These are phyloP conservation scores for Neonothopanus nambi DNA, from an alignment of 1,284 basidiomycete species.

Conservation along the genomic window DNA sequence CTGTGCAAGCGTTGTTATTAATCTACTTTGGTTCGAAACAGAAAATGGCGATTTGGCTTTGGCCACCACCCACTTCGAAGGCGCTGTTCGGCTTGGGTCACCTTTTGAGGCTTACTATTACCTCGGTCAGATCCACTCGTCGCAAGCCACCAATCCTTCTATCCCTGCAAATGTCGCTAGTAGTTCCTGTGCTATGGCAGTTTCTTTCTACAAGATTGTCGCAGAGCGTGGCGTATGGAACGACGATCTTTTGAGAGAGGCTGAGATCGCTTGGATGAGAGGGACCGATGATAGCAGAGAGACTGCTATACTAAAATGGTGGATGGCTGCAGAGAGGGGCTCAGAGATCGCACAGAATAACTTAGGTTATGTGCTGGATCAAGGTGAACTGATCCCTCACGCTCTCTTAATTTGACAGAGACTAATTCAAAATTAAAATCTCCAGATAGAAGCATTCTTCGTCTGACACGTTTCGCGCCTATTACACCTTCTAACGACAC, in stretches of 20 bases:
- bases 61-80: constrained; percentile 78
- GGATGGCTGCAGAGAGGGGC: constrained; percentile 91
- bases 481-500: constrained; percentile 73
- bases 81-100: constrained; percentile 81
- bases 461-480: constrained; percentile 68
- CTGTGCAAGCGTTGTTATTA: neutral
- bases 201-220: constrained; percentile 88
- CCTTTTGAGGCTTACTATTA: constrained; percentile 94
- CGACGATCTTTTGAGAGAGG: constrained; percentile 81
- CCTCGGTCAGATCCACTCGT: constrained; percentile 76
- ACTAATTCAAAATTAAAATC: neutral
- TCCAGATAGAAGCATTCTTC: constrained; percentile 73
- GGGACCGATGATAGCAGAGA: constrained; percentile 70
- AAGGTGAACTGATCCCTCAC: constrained; percentile 53
- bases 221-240: constrained; percentile 89
- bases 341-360: constrained; percentile 96
- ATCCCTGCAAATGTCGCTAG: constrained; percentile 51
- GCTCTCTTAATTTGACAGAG: neutral
- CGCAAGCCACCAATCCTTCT: constrained; percentile 48
- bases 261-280: constrained; percentile 77
- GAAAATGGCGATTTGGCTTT: constrained; percentile 62
- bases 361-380: constrained; percentile 89
- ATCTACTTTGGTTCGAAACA: constrained; percentile 28
- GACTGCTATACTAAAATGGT: constrained; percentile 87
- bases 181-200: constrained; percentile 80